Evolutionary conservation across 2,329 filamentous ascomycete genomes (phyloP).

Genomic region (Aspergillus fijiensis): DNA sequence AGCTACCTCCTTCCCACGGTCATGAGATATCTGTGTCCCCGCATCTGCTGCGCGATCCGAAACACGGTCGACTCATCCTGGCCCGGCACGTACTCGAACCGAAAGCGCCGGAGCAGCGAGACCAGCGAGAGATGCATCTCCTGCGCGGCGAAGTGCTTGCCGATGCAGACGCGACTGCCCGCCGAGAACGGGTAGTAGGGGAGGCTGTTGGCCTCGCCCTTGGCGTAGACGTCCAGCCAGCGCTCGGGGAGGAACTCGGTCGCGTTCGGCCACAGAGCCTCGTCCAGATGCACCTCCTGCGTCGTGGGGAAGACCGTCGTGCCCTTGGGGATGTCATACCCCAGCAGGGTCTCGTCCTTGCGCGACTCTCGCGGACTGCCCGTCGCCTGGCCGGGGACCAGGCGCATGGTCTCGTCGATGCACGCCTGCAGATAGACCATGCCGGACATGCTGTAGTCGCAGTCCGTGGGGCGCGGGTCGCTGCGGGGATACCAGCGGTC

Average conservation of each 20-base stretch:
- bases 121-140: slow-evolving; percentile 2
- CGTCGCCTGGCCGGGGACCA: background rate
- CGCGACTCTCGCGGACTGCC: background rate
- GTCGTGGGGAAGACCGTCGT: slow-evolving; percentile 2
- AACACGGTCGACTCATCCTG: slow-evolving; percentile 3
- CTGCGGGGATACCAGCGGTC: background rate
- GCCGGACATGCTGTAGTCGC: background rate
- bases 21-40: background rate
- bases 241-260: background rate
- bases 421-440: slow-evolving; percentile 1
- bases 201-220: background rate
- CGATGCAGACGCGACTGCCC: slow-evolving; percentile 3
- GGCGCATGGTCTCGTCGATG: background rate
- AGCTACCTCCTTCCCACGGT: background rate
- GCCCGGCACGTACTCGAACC: background rate
- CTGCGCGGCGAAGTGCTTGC: background rate
- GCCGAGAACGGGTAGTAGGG: slow-evolving; percentile 1
- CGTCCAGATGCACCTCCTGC: background rate
- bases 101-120: background rate
- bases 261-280: background rate
- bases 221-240: background rate
- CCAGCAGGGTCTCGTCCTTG: background rate
- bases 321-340: background rate
- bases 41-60: background rate
- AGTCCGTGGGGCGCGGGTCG: background rate